phyloP scores from a whole-genome alignment of 208 protist genomes.

The Leishmania lainsoni region DNA sequence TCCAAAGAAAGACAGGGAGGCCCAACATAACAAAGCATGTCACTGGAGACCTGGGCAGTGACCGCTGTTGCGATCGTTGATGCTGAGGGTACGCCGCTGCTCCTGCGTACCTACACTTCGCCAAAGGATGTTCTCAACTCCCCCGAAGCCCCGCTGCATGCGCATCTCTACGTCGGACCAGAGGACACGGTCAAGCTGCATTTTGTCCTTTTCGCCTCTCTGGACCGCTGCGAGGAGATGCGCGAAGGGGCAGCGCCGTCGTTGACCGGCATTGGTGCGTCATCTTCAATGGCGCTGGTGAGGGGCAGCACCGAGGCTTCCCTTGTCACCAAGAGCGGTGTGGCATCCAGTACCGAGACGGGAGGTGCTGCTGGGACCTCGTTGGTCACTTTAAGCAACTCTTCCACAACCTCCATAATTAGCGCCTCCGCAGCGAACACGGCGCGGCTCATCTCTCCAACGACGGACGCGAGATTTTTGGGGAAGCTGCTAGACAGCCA shows the following conservation, averaged over 20 bases:
- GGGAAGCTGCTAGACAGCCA: conserved; percentile 66
- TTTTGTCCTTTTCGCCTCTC: conserved; percentile 76
- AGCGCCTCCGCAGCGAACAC: conserved; percentile 16
- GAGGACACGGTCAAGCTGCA: conserved; percentile 80
- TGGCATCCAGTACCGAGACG: not conserved
- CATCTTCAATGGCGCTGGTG: not conserved
- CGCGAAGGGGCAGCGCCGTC: conserved; percentile 9
- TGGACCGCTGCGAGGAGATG: conserved; percentile 78
- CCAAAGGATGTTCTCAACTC: conserved; percentile 52
- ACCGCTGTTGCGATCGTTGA: conserved; percentile 74
- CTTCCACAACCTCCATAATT: not conserved
- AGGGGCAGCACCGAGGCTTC: conserved; percentile 15
- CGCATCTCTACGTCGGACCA: conserved; percentile 73
- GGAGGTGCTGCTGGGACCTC: not conserved
- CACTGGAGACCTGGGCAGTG: conserved; percentile 69
- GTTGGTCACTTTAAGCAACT: not conserved
- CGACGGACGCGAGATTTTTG: conserved; percentile 70
- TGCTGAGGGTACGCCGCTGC: conserved; percentile 49
- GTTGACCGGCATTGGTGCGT: not conserved
- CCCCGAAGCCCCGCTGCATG: conserved; percentile 47
- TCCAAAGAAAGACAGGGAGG: not conserved
- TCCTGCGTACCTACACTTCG: conserved; percentile 75
- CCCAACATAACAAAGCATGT: conserved; percentile 4
- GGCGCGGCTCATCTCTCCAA: conserved; percentile 35
- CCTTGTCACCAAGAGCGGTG: conserved; percentile 2